Base-by-base conservation (phyloP, 75 land plant genomes). In the Isoetes taiwanensis region DNA sequence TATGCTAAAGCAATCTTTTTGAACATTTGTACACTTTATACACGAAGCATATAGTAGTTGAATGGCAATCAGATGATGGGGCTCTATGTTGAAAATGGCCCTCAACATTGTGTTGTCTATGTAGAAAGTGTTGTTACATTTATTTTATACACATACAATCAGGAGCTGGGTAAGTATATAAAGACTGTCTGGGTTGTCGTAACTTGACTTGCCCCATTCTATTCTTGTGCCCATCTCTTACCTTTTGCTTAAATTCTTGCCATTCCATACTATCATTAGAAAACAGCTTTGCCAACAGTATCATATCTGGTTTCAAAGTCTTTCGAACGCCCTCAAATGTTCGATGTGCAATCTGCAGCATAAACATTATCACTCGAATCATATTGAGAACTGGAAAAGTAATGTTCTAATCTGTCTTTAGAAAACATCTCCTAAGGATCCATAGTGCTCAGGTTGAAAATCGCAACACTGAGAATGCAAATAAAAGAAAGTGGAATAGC, bases 121-220 rank as follows among this genome's bases (percentile, higher is more conserved):
- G n/a, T n/a, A n/a, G n/a, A n/a, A n/a, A n/a, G n/a, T n/a, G n/a
- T n/a, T n/a, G n/a, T n/a, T n/a, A n/a, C n/a, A n/a, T n/a, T n/a
- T n/a, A n/a, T n/a, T n/a, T n/a, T n/a, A n/a, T 46, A 46, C 97
- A 90, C 79, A 90, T 80, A 65, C 93, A 90, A 66, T 90, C 97
- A 61, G 97, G 93, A 56, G 82, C 87, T 14, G 97, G 97, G 61
- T 90, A 86, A 30, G 93, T 86, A 56, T 86, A 86, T 34, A 90
- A 66, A 0, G 97, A 90, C 53, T 90, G 93, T 43, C 68, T 69
- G 2, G 72, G 58, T 58, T 86, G 84, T 12, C 84, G 70, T 39
- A 80, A 1, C 33, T 81, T 74, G 72, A 80, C 67, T 38, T 86
- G 70, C 19, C 97, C 93, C 56, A 82, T 76, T 42, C 93, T 64